Base-by-base conservation (phyloP, 1,284 basidiomycete species). In the Rhodotorula sp. region DNA sequence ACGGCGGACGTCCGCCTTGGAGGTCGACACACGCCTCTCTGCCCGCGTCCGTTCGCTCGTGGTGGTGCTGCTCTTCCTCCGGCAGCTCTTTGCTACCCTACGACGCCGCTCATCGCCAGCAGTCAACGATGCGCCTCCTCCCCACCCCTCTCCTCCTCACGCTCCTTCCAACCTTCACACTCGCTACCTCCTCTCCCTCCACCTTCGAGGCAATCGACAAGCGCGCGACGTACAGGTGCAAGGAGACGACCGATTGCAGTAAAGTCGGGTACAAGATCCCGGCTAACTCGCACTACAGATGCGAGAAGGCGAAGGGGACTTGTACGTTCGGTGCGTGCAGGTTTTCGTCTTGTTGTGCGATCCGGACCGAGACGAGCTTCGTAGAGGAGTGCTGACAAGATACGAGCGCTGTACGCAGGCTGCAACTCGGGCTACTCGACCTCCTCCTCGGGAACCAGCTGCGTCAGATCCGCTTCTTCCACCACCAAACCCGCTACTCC, bases 281-380 rank as follows among this genome's bases (percentile, higher is more conserved):
- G 13, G 40, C 55, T 0, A 62, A 62, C 50, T 44, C 65, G 28
- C 54, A 67, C 48, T 51, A 51, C 24, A 30, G 31, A 11, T 65
- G 50, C 58, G 28, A 57, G 28, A 65, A 54, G 51, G 30, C n/a
- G 5, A 15, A 24, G 37, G 34, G 40, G 15, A 16, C 18, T 26
- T 57, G 55, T 40, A 40, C 40, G n/a, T 57, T 15, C 15, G n/a
- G 55, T 57, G n/a, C 40, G 55, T 34, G 5, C 15, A 10, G 9
- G 4, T 18, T 31, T 11, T 30, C 28, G 5, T 24, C 40, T 24
- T 9, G 16, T 16, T n/a, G 2, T 20, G 11, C n/a, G 10, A 8
- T 34, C 37, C 11, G 40, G 15, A 44, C 9, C 40, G 16, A 44
- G 11, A 8, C 16, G 40, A 44, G 13, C 37, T 16, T 13, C 2